Conservation (phyloP, 768 basidiomycete species). For the Hericium alpestre region DNA sequence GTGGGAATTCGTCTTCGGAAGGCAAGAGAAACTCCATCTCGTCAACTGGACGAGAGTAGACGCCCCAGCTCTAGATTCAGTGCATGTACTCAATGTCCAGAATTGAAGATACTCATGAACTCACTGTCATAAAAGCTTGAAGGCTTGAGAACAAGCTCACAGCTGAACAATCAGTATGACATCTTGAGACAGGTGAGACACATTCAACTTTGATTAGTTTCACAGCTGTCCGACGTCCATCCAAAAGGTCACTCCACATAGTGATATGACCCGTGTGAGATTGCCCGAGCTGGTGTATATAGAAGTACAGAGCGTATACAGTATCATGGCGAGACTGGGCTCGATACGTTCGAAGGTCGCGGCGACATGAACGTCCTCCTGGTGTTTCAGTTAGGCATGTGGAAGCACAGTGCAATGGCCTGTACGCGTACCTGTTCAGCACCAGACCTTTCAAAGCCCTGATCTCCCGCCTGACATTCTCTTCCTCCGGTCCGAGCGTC, state of each 20-base stretch:
- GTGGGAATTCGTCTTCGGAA: slow-evolving; percentile 41
- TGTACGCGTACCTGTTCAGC: slow-evolving; percentile 48
- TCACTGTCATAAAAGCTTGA: too few relatives aligned
- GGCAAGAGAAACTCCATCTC: slow-evolving; percentile 38
- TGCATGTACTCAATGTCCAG: too few relatives aligned
- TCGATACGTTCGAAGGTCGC: background rate
- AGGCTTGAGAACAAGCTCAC: too few relatives aligned
- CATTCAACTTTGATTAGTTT: too few relatives aligned
- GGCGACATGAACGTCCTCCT: slow-evolving; percentile 12
- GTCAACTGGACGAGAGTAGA: slow-evolving; percentile 18
- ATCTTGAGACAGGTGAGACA: too few relatives aligned
- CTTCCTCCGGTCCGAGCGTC: slow-evolving; percentile 34
- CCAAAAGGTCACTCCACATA: too few relatives aligned
- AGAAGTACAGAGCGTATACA: background rate
- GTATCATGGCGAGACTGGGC: background rate
- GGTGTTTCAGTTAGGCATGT: background rate
- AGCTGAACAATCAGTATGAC: too few relatives aligned
- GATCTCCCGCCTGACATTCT: slow-evolving; percentile 65
- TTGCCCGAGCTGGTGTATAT: background rate
- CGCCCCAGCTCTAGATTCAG: too few relatives aligned
- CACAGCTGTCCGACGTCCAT: too few relatives aligned
- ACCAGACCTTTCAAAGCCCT: slow-evolving; percentile 71
- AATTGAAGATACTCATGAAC: too few relatives aligned
- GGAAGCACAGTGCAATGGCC: background rate
- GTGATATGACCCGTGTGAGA: too few relatives aligned